Percentiles rank a stretch among this genome's conserved stretches.
These are phyloP conservation scores for Tylopilus sp. DNA, from an alignment of 768 basidiomycete species.

Conservation along the genomic window DNA sequence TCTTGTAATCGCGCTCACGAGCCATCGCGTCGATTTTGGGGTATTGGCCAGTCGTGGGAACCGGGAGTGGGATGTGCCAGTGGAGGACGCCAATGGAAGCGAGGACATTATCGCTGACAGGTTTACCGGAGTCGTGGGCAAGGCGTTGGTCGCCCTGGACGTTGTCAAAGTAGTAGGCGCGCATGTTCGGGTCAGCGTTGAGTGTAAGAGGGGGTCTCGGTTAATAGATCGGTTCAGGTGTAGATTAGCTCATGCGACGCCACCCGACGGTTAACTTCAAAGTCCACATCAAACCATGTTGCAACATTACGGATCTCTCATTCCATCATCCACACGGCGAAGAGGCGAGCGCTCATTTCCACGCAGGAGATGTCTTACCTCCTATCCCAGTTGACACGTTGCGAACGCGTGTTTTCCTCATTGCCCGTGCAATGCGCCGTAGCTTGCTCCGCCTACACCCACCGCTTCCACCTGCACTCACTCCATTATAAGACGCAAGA, in stretches of 20 bases:
- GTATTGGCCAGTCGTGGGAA: conserved; percentile 31
- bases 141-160: conserved; percentile 77
- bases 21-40: conserved; percentile 62
- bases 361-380: too few relatives aligned
- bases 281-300: too few relatives aligned
- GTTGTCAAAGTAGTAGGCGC: conserved; percentile 73
- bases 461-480: not conserved
- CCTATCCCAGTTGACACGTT: conserved; percentile 11
- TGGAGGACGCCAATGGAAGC: conserved; percentile 58
- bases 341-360: not conserved
- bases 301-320: not conserved
- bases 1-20: conserved; percentile 71
- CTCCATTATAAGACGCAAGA: not conserved
- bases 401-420: conserved; percentile 13
- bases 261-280: too few relatives aligned
- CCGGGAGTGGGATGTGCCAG: conserved; percentile 64
- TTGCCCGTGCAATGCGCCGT: not conserved
- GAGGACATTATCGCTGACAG: conserved; percentile 51
- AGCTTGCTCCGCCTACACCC: not conserved
- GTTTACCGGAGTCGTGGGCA: conserved; percentile 64
- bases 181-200: conserved; percentile 41
- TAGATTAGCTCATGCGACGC: not conserved
- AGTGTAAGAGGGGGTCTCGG: not conserved
- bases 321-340: conserved; percentile 1
- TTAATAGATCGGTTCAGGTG: not conserved